Evolutionary conservation across 371 early-diverging fungal species (phyloP).

Genomic region (Mortierella sp.): DNA sequence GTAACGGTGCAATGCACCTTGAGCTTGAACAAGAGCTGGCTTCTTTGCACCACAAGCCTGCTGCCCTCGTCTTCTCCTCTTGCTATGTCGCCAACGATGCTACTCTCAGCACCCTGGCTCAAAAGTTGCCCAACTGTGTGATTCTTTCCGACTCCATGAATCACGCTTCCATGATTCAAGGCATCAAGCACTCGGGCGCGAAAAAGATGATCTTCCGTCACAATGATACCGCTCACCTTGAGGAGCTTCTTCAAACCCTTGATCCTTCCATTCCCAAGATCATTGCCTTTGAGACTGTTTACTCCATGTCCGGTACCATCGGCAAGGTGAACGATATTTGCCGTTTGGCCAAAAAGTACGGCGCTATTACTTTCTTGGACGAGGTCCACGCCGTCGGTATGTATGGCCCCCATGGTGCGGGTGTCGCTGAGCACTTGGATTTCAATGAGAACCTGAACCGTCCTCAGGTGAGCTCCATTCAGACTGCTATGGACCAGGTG

Average conservation of each 20-base stretch:
- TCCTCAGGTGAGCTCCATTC: constrained; percentile 51
- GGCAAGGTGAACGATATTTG: constrained; percentile 96
- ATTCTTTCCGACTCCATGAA: constrained; percentile 95
- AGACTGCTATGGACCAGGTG: constrained; percentile 81
- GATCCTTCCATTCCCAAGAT: constrained; percentile 91
- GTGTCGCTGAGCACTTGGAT: constrained; percentile 96
- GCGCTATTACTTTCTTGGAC: constrained; percentile 97
- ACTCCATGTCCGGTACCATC: constrained; percentile 98
- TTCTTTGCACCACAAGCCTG: constrained; percentile 89
- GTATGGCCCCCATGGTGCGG: constrained; percentile 97
- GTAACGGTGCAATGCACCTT: constrained; percentile 95
- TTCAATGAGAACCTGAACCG: constrained; percentile 69
- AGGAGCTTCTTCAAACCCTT: constrained; percentile 80
- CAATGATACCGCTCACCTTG: constrained; percentile 94
- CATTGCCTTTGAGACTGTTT: constrained; percentile 98
- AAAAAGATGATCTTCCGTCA: constrained; percentile 94
- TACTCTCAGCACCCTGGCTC: constrained; percentile 90
- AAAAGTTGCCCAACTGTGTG: constrained; percentile 92
- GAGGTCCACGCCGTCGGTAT: constrained; percentile 99
- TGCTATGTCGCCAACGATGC: constrained; percentile 99
- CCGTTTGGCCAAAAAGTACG: constrained; percentile 94
- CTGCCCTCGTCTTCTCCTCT: constrained; percentile 96
- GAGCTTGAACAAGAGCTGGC: constrained; percentile 94
- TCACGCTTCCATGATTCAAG: constrained; percentile 99
- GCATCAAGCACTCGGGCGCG: constrained; percentile 93